Conservation (phyloP, 208 protist species). For the Angomonas deanei region DNA sequence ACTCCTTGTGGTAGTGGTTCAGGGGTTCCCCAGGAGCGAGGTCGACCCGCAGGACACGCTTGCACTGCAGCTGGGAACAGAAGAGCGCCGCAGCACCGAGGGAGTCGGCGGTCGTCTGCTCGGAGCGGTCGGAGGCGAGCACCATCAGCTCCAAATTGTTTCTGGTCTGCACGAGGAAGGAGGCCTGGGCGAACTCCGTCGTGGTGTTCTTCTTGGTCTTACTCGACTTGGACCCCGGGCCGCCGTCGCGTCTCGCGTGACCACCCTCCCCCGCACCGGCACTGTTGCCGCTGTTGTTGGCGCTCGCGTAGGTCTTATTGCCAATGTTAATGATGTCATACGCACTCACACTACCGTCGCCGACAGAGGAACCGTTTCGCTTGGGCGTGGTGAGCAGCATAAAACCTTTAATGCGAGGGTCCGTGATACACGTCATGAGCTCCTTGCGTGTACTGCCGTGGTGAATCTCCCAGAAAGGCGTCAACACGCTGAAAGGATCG, state of each 20-base stretch:
- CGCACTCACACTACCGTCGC: constrained; percentile 61
- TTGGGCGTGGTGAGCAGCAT: constrained; percentile 56
- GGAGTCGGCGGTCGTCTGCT: constrained; percentile 25
- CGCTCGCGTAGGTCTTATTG: not conserved
- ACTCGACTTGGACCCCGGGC: not conserved
- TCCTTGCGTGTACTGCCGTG: constrained; percentile 78
- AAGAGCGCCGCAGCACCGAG: constrained; percentile 40
- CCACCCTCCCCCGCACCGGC: not conserved
- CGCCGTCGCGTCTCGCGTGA: not conserved
- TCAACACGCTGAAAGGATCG: constrained; percentile 19
- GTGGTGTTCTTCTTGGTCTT: not conserved
- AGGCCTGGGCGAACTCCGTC: not conserved
- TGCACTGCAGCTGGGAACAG: constrained; percentile 56
- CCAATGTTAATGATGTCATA: constrained; percentile 17
- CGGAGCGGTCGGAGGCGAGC: constrained; percentile 36
- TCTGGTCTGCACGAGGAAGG: not conserved
- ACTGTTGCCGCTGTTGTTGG: not conserved
- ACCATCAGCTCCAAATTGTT: constrained; percentile 49
- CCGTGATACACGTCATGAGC: constrained; percentile 51
- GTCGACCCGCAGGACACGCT: constrained; percentile 72
- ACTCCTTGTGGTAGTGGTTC: constrained; percentile 36
- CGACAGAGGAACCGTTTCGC: constrained; percentile 41
- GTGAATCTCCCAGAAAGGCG: constrained; percentile 38
- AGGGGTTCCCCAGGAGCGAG: constrained; percentile 28
- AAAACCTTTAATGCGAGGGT: constrained; percentile 27